Conservation (phyloP, 805 yeast species). For the Saccharomycopsis oosterbeekiorum region DNA sequence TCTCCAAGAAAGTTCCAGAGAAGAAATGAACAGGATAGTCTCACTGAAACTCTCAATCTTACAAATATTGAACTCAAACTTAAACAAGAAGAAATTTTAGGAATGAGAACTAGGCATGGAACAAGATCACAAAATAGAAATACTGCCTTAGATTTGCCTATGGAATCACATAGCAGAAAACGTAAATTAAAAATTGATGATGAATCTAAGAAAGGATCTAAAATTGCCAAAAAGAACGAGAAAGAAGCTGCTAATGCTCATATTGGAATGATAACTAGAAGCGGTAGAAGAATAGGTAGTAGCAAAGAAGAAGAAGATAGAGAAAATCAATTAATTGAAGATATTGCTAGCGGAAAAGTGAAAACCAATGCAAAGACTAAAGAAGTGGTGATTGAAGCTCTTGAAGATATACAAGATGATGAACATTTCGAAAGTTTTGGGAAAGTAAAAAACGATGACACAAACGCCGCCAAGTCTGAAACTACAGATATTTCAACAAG, state of each 20-base stretch:
- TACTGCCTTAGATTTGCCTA: background rate
- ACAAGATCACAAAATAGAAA: background rate
- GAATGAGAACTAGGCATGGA: background rate
- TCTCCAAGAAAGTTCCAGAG: too few species aligned
- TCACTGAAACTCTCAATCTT: too few species aligned
- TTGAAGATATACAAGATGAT: constrained; percentile 1
- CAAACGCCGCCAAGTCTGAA: background rate
- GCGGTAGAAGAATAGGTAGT: background rate
- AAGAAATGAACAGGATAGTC: too few species aligned
- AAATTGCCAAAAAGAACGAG: background rate
- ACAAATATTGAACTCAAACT: background rate
- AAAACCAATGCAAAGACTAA: background rate
- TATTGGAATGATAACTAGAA: background rate
- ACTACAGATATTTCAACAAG: background rate
- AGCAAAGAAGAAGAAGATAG: constrained; percentile 2
- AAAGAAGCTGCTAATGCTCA: background rate
- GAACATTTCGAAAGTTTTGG: background rate
- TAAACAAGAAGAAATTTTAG: background rate
- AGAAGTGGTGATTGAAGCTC: background rate
- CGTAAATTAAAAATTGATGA: background rate
- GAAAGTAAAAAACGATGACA: background rate
- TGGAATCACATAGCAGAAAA: background rate
- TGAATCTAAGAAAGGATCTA: background rate
- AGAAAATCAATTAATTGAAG: background rate
- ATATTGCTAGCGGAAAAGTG: background rate